Percentiles rank a stretch among this genome's conserved stretches.
Conservation (phyloP, 345 rosid genomes). For the Syzygium aqueum region DNA sequence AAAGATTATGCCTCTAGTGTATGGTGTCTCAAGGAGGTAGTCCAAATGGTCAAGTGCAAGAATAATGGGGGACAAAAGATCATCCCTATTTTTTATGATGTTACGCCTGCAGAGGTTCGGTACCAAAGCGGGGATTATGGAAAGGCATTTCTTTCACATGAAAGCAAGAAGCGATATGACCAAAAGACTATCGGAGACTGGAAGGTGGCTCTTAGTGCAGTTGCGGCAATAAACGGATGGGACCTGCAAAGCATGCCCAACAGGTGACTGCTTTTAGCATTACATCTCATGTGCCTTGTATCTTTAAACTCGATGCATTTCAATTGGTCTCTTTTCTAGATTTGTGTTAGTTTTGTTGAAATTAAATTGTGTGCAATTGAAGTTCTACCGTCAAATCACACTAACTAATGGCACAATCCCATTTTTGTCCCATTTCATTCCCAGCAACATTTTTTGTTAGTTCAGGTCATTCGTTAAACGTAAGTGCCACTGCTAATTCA, state of each 20-base stretch:
- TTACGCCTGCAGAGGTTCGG: not conserved
- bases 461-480: not conserved
- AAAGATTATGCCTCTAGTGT: not conserved
- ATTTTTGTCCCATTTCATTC: too few species aligned
- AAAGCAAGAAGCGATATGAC: fast-evolving
- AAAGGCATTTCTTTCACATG: fast-evolving
- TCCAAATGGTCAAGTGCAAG: too few species aligned
- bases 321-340: not conserved
- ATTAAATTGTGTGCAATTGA: not conserved
- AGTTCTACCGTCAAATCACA: not conserved
- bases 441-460: not conserved
- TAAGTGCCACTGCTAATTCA: not conserved
- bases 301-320: not conserved
- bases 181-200: not conserved
- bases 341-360: too few species aligned
- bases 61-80: too few species aligned
- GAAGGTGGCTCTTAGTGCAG: not conserved
- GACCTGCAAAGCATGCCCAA: not conserved
- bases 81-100: too few species aligned
- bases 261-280: not conserved
- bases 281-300: not conserved
- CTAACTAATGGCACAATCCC: not conserved
- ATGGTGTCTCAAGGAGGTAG: too few species aligned
- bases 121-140: fast-evolving
- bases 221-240: not conserved